These are phyloP conservation scores for Tephrocybe sp. DNA, from an alignment of 768 basidiomycete species.

Conservation along the genomic window DNA sequence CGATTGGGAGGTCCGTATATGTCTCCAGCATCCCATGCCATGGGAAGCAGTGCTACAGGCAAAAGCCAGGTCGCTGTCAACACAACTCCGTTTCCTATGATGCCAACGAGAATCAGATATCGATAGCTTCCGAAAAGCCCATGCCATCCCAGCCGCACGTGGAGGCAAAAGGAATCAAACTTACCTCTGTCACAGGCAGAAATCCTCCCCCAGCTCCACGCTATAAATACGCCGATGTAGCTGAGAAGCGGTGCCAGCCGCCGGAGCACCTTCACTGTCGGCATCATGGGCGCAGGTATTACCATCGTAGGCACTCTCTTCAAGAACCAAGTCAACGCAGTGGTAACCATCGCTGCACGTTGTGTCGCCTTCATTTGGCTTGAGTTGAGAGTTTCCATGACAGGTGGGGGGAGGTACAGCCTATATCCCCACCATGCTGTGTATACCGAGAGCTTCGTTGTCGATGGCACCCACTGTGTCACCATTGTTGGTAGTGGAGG, in stretches of 20 bases:
- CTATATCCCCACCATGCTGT: conserved; percentile 83
- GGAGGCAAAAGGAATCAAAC: conserved; percentile 9
- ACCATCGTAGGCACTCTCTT: conserved; percentile 58
- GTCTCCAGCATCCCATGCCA: conserved; percentile 62
- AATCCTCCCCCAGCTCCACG: conserved; percentile 76
- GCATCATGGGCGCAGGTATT: conserved; percentile 58
- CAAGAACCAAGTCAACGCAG: conserved; percentile 71
- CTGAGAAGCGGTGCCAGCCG: conserved; percentile 61
- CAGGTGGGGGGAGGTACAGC: conserved; percentile 73
- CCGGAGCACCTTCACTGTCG: conserved; percentile 57
- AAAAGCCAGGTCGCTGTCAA: conserved; percentile 82
- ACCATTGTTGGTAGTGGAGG: conserved; percentile 21
- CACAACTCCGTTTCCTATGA: conserved; percentile 70
- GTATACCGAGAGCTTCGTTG: conserved; percentile 69
- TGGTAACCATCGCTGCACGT: conserved; percentile 70
- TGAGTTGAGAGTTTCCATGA: conserved; percentile 62
- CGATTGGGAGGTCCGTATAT: conserved; percentile 29
- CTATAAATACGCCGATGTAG: conserved; percentile 73
- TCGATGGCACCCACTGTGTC: conserved; percentile 68
- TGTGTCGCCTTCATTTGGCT: conserved; percentile 66
- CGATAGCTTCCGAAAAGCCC: background rate
- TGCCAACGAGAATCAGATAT: background rate
- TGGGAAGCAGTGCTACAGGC: conserved; percentile 72
- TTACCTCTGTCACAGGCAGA: conserved; percentile 65
- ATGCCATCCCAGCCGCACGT: background rate